A percentile compares a stretch with the other conserved stretches of the same genome.
Evolutionary conservation across 2,329 filamentous ascomycete species (phyloP).

Genomic region (Talaromyces sp.): DNA sequence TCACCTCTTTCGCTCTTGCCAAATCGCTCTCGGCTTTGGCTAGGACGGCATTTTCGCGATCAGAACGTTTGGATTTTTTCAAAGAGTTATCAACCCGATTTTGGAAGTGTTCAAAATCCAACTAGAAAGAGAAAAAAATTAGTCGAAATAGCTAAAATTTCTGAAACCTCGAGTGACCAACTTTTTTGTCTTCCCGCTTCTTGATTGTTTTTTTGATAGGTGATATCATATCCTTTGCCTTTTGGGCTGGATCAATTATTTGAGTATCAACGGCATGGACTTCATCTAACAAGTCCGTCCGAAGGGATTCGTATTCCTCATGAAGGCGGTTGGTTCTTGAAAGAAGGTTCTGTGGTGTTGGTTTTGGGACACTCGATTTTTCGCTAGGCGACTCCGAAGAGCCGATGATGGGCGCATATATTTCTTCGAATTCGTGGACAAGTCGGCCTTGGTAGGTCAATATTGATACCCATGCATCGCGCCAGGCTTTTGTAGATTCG

Average conservation of each 20-base stretch:
- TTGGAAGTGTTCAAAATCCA: constrained; percentile 76
- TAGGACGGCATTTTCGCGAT: constrained; percentile 67
- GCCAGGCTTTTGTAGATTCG: constrained; percentile 68
- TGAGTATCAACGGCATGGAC: constrained; percentile 63
- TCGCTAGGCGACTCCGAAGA: constrained; percentile 53
- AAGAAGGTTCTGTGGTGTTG: constrained; percentile 59
- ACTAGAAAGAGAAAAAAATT: constrained; percentile 27
- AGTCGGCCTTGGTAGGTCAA: constrained; percentile 63
- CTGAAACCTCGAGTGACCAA: constrained; percentile 16
- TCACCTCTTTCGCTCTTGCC: constrained; percentile 57
- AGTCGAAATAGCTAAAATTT: background rate
- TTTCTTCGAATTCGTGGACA: constrained; percentile 60
- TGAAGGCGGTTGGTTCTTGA: constrained; percentile 60
- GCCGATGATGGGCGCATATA: constrained; percentile 72
- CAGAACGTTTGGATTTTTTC: constrained; percentile 63
- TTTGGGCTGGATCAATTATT: constrained; percentile 63
- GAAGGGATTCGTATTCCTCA: constrained; percentile 64
- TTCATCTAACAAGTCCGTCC: constrained; percentile 65
- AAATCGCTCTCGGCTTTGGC: constrained; percentile 68
- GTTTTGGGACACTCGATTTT: constrained; percentile 43
- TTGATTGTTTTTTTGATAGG: constrained; percentile 78
- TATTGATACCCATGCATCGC: constrained; percentile 70
- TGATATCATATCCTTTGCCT: constrained; percentile 62
- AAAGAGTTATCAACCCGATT: constrained; percentile 62
- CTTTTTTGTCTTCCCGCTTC: constrained; percentile 74